Evolutionary conservation across 2,329 filamentous ascomycete species (phyloP), one percentile per base, ranked within the genome.

Genomic region (Claviceps sp.): DNA sequence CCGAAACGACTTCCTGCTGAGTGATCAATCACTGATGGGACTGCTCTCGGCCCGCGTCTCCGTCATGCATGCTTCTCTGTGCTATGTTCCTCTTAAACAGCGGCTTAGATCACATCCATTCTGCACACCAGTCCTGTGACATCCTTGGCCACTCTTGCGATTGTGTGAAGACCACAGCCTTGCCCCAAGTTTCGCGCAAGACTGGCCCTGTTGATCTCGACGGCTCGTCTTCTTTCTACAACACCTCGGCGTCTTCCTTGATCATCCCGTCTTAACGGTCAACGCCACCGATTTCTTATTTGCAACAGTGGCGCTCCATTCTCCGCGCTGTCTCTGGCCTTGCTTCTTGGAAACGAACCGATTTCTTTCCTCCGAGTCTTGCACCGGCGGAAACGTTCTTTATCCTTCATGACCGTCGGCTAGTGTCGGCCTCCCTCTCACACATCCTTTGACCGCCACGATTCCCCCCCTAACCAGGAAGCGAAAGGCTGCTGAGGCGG

Each of bases 401-500:
- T 3, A 5, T 34, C 14, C 4, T 37, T 26, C 16, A 16, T 20
- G 30, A 38, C 8, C 38, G 20, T 38, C 26, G 30, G 14, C 42
- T 18, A 30, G 11, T 36, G 18, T 5, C 47, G 45, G 13, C 3
- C 43, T 43, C 46, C 36, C 34, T 43, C 34, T 26, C 38, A 13
- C 45, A 48, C 37, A 36, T 22, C 22, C 38, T 22, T 22, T 24
- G 37, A 59, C 64, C 70, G 70, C 60, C 77, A 81, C 68, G 63
- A 82, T 82, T 81, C 72, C 77, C 70, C 76, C 77, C 59, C 68
- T 65, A 57, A 78, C 75, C 60, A 72, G 75, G 62, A 82, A 82
- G 69, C 75, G 78, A 67, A 81, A 79, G 71, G 77, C 78, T 70
- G 77, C 77, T 77, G 78, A 81, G 78, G 78, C 76, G 76, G 76